Percentiles rank a stretch among this genome's conserved stretches.
These are phyloP conservation scores for Cryptosporidium ubiquitum DNA, from an alignment of 169 alveolate genomes.

Conservation along the genomic window DNA sequence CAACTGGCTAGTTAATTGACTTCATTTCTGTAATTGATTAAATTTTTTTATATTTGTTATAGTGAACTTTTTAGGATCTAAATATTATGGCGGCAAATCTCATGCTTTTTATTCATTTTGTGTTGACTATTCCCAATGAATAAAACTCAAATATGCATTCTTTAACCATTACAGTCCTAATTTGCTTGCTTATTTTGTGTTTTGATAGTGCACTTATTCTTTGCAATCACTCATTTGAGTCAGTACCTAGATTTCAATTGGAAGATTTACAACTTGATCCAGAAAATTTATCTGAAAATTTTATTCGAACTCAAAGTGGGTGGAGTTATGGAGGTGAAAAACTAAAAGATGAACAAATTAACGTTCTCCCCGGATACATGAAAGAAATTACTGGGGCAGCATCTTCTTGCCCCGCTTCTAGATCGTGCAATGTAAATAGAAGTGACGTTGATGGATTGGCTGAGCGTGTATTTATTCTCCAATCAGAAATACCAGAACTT, in stretches of 20 bases:
- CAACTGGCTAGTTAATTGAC: background rate
- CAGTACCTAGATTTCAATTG: constrained; percentile 20
- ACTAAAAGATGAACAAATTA: background rate
- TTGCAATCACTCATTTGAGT: background rate
- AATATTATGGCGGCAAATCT: constrained; percentile 51
- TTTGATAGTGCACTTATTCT: background rate
- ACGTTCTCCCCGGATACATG: constrained; percentile 42
- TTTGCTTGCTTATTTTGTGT: background rate
- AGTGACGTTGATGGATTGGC: constrained; percentile 58
- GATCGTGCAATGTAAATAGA: constrained; percentile 54
- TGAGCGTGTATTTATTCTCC: constrained; percentile 48
- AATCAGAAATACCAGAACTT: constrained; percentile 53
- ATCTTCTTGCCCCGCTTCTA: constrained; percentile 30
- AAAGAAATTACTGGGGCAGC: constrained; percentile 3
- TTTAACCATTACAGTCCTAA: background rate
- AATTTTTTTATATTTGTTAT: background rate
- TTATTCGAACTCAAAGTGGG: constrained; percentile 16
- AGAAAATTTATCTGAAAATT: constrained; percentile 21
- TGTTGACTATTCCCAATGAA: background rate
- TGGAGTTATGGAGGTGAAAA: constrained; percentile 39
- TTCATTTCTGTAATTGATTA: background rate
- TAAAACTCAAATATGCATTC: constrained; percentile 3
- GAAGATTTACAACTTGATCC: constrained; percentile 23
- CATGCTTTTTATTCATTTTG: background rate
- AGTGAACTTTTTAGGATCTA: constrained; percentile 26